Base-by-base conservation (phyloP, 345 rosid species). In the Hibiscus tridactylites region DNA sequence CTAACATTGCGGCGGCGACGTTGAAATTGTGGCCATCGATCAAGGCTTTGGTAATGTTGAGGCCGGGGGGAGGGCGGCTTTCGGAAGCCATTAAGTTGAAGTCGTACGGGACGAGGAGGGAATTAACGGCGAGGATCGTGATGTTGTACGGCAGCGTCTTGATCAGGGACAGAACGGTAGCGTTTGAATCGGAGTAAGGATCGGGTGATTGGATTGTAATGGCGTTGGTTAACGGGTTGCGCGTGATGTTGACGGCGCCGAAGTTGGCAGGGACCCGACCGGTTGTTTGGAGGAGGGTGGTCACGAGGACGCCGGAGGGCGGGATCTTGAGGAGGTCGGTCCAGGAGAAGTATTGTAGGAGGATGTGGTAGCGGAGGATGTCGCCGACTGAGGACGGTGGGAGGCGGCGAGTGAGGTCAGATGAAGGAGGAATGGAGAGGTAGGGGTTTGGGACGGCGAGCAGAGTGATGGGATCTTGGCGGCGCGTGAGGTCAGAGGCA, bases 281-380 rank as follows among this genome's bases (percentile, higher is more conserved):
- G 29, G 96, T 90, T 58, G 96, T 85, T 50, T 87, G 96, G 83
- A 84, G 85, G 70, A 90, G 93, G 0, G 96, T 90, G 39, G 96
- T 82, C 42, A 90, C 83, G 65, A 87, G 83, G 62, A 75, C 7
- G 3, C 90, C 93, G 0, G 87, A 74, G 1, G 93, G 79, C 2
- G 94, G 83, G 74, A 92, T 78, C 61, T 86, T 79, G 24, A 72
- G 86, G 81, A 95, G 94, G 81, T 84, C 88, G 15, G 81, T 59
- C 75, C 77, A 78, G 33, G 96, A 90, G 77, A 92, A 74, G 88
- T 79, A 95, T 52, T 89, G 90, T 52, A 95, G 86, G 26, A 95
- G 88, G 70, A 92, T 81, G 76, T 95, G 91, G 84, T 86, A 92
- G 70, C 97, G 88, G 78, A 92, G 88, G 83, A 95, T 88, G 89